These are phyloP conservation scores for Saitoella complicata DNA, from an alignment of 805 yeast species.

Conservation along the genomic window DNA sequence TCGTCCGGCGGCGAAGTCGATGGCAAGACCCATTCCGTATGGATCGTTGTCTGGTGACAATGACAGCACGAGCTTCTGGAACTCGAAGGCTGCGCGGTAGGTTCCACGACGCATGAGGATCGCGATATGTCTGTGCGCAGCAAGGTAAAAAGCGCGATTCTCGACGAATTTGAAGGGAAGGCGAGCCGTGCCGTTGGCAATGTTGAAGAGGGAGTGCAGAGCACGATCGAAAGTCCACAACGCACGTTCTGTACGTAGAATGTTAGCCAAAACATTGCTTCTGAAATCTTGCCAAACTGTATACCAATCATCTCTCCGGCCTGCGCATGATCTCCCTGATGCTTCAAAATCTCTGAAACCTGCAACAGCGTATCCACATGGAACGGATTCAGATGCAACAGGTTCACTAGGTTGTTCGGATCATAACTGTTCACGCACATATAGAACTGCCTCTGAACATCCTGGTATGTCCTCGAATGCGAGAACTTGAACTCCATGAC, in stretches of 20 bases:
- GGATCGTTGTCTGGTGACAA: constrained; percentile 64
- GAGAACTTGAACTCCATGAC: constrained; percentile 38
- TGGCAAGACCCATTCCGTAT: constrained; percentile 63
- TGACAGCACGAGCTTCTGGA: constrained; percentile 53
- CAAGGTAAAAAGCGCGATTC: constrained; percentile 62
- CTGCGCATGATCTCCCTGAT: constrained; percentile 59
- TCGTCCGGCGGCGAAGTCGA: constrained; percentile 60
- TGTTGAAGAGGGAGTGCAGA: constrained; percentile 40
- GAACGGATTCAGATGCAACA: constrained; percentile 42
- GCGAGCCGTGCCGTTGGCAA: constrained; percentile 41
- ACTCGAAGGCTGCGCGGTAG: constrained; percentile 57
- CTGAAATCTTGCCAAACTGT: no score
- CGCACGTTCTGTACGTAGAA: constrained; percentile 31
- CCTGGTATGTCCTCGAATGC: constrained; percentile 26
- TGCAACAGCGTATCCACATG: constrained; percentile 67
- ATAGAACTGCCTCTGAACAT: constrained; percentile 28
- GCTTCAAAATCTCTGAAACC: constrained; percentile 51
- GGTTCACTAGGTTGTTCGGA: constrained; percentile 49
- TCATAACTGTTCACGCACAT: constrained; percentile 55
- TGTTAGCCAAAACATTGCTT: no score
- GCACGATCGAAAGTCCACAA: constrained; percentile 67
- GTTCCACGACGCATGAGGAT: constrained; percentile 65
- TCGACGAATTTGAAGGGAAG: constrained; percentile 59
- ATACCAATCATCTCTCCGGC: constrained; percentile 50
- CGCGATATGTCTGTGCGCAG: constrained; percentile 54